A percentile compares a stretch with the other conserved stretches of the same genome.
These are phyloP conservation scores for Fusarium anguioides DNA, from an alignment of 2,329 filamentous ascomycete species.

Conservation along the genomic window DNA sequence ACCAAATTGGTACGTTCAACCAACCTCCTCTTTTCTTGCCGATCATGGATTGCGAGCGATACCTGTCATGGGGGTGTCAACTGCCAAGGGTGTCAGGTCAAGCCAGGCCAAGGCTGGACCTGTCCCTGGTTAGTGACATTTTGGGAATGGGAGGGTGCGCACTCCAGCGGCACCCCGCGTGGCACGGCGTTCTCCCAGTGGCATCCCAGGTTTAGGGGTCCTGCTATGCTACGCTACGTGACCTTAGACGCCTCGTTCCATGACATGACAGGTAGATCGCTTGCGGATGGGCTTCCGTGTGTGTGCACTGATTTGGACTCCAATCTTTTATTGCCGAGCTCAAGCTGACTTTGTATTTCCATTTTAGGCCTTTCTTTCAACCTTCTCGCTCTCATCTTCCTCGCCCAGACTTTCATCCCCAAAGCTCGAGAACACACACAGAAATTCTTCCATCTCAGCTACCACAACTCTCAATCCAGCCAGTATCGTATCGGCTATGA, in stretches of 20 bases:
- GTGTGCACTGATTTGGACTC: constrained; percentile 15
- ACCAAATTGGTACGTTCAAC: constrained; percentile 77
- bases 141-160: constrained; percentile 23
- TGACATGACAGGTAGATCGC: constrained; percentile 29
- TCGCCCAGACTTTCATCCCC: constrained; percentile 85
- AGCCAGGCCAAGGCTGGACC: constrained; percentile 6
- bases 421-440: constrained; percentile 80
- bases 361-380: constrained; percentile 80
- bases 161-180: constrained; percentile 40
- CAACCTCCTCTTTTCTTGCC: constrained; percentile 16
- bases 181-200: constrained; percentile 35
- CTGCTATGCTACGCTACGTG: constrained; percentile 17
- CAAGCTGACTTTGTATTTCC: constrained; percentile 40
- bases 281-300: constrained; percentile 17
- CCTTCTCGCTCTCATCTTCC: constrained; percentile 82
- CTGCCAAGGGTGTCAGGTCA: constrained; percentile 18
- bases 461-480: constrained; percentile 76
- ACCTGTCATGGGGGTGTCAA: constrained; percentile 15
- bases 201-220: constrained; percentile 27
- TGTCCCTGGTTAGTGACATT: constrained; percentile 17
- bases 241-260: constrained; percentile 27
- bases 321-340: constrained; percentile 3
- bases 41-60: constrained; percentile 9
- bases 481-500: constrained; percentile 82
- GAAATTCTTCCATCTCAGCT: constrained; percentile 89